Base-by-base conservation (phyloP, 805 yeast genomes). In the Ogataea sp. region DNA sequence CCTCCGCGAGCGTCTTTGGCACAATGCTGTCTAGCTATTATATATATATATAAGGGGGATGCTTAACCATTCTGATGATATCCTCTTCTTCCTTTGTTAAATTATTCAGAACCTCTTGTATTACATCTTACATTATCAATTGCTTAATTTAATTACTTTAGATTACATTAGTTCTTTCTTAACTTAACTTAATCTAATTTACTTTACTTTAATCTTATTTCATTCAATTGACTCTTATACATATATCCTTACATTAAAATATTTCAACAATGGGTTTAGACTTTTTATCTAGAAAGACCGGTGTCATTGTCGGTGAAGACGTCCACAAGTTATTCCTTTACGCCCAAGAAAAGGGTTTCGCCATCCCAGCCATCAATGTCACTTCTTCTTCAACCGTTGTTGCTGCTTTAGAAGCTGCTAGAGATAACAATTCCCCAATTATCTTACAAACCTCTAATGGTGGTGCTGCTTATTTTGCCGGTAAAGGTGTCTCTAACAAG, bases 391-490 rank as follows among this genome's bases (percentile, higher is more conserved):
- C 97, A 44, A 90, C 97, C 48, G 97, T 81, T 43, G 83, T 87
- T 63, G 96, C 97, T 55, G 96, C 97, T 47, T 74, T 93, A 58
- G 95, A 93, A 70, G 96, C 97, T 50, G 96, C 97, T 46, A 86
- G 95, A 68, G 97, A 93, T 69, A 76, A 72, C 71, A 77, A 83
- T 54, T 78, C 96, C 47, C 98, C 98, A 72, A 88, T 93, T 70
- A 86, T 93, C 65, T 72, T 93, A 63, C 98, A 93, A 73, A 80
- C 90, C 55, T 90, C 97, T 46, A 88, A 93, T 69, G 98, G 98
- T 74, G 98, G 98, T 76, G 95, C 98, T 54, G 97, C 97, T 49
- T 93, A 80, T 86, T 93, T 93, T 65, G 98, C 98, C 50, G 98
- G 98, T 73, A 93, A 93, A 80, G 98, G 97, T 73, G 88, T 93